Base-by-base conservation (phyloP, 2,329 filamentous ascomycete genomes). In the Exophiala aquamarina region DNA sequence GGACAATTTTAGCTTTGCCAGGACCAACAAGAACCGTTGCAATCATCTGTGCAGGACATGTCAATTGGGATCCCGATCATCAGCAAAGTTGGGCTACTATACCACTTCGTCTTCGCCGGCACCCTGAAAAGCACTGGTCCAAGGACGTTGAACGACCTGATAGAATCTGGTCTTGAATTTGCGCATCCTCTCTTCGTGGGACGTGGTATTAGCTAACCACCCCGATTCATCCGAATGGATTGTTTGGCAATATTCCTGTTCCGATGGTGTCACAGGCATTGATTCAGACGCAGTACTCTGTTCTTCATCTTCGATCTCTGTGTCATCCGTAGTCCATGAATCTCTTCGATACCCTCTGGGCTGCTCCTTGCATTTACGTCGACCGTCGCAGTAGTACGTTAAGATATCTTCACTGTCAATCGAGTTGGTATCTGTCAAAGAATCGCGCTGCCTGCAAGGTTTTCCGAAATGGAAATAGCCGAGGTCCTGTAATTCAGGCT, bases 1-100 rank as follows among this genome's bases (percentile, higher is more conserved):
- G 49, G 13, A 59, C 44, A 13, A 59, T 39, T 41, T 44, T 57
- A n/a, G 56, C 49, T 34, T 59, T 59, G 13, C 54, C 52, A 20
- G 52, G 52, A 13, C 54, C 54, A 19, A 50, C 49, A 14, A 58
- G 42, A 4, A 59, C 40, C 1, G 47, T 55, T 7, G 54, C 54
- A n/a, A 55, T 44, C 54, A 55, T 53, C 56, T 56, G 23, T 26
- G 23, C 6, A 26, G 17, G 29, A 17, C 18, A 21, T 26, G 32
- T 52, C 33, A 45, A 34, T 29, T n/a, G 5, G 7, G 13, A 17
- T 11, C 18, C 11, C n/a, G n/a, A n/a, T n/a, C 17, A n/a, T 20
- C 20, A 10, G 8, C 15, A 19, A 13, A 28, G 20, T 19, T 41
- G 33, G 15, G 34, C 26, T 47, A 9, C 19, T 35, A 33, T 36